Evolutionary conservation across 192 early-diverging fungal species (phyloP).

Genomic region (Chytriomyces hyalinus): DNA sequence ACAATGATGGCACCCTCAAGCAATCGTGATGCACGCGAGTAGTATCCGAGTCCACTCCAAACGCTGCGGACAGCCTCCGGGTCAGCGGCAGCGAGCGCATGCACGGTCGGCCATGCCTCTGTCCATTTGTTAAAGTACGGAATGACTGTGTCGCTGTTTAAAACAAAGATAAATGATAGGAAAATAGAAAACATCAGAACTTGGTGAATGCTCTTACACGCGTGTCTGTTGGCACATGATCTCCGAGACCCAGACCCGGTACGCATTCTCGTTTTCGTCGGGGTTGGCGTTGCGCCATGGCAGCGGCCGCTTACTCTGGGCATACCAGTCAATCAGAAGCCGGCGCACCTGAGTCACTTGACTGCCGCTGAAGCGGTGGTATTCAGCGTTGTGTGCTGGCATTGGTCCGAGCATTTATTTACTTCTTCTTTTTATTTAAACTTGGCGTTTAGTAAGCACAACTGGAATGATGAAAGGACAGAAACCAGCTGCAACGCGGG

Average conservation of each 20-base stretch:
- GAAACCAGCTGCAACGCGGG: too few relatives aligned
- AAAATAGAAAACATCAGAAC: background rate
- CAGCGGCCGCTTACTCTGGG: background rate
- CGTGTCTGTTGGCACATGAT: slow-evolving; percentile 86
- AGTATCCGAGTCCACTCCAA: slow-evolving; percentile 83
- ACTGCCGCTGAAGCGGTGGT: background rate
- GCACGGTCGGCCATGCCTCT: slow-evolving; percentile 72
- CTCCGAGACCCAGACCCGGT: slow-evolving; percentile 82
- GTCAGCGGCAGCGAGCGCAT: slow-evolving; percentile 65
- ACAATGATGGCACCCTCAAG: slow-evolving; percentile 71
- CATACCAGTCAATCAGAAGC: background rate
- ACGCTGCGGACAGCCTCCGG: slow-evolving; percentile 65
- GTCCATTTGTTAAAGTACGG: slow-evolving; percentile 58
- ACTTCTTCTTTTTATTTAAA: too few relatives aligned
- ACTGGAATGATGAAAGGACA: too few relatives aligned
- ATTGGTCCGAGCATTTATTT: too few relatives aligned
- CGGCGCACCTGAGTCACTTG: background rate
- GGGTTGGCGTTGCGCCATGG: background rate
- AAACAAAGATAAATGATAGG: background rate
- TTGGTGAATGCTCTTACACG: slow-evolving; percentile 51
- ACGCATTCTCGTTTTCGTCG: slow-evolving; percentile 59
- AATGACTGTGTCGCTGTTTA: too few relatives aligned
- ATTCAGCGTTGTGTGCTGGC: background rate
- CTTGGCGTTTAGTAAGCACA: too few relatives aligned
- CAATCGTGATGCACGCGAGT: slow-evolving; percentile 71